Evolutionary conservation across 2,329 filamentous ascomycete genomes (phyloP).

Genomic region (Pochonia chlamydosporia): DNA sequence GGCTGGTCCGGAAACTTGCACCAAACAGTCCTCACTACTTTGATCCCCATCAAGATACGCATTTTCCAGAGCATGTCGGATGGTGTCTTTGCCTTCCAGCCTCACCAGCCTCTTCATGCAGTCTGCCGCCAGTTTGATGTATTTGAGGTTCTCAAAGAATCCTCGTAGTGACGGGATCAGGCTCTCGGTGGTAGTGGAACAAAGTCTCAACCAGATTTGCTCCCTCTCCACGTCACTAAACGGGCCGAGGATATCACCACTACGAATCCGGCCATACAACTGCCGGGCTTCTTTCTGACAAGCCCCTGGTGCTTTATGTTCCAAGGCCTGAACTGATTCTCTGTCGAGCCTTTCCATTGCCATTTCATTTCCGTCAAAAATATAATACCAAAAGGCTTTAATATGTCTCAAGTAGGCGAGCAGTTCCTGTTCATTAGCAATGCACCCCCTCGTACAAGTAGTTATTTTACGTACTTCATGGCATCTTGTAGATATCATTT

Average conservation of each 20-base stretch:
- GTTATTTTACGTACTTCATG: conserved; percentile 21
- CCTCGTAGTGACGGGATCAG: conserved; percentile 28
- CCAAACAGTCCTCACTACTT: conserved; percentile 3
- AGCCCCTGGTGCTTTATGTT: conserved; percentile 22
- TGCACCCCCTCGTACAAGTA: background rate
- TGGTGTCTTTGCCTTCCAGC: conserved; percentile 1
- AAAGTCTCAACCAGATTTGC: conserved; percentile 22
- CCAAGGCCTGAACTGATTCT: conserved; percentile 24
- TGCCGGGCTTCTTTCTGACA: conserved; percentile 18
- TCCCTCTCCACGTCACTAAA: conserved; percentile 22
- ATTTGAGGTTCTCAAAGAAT: conserved; percentile 31
- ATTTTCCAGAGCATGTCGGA: conserved; percentile 6
- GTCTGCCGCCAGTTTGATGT: conserved; percentile 18
- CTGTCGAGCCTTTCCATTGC: conserved; percentile 22
- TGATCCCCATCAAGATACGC: background rate
- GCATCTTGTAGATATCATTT: conserved; percentile 10
- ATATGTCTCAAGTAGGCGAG: conserved; percentile 17
- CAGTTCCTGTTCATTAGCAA: background rate
- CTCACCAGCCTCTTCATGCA: conserved; percentile 9
- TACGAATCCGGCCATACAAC: conserved; percentile 20
- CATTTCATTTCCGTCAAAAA: conserved; percentile 20
- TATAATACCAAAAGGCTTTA: conserved; percentile 24
- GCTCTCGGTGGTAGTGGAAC: conserved; percentile 12
- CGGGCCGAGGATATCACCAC: conserved; percentile 23
- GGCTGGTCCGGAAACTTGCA: conserved; percentile 4